These are phyloP conservation scores for Microsporum canis DNA, from an alignment of 2,329 filamentous ascomycete genomes.

Conservation along the genomic window DNA sequence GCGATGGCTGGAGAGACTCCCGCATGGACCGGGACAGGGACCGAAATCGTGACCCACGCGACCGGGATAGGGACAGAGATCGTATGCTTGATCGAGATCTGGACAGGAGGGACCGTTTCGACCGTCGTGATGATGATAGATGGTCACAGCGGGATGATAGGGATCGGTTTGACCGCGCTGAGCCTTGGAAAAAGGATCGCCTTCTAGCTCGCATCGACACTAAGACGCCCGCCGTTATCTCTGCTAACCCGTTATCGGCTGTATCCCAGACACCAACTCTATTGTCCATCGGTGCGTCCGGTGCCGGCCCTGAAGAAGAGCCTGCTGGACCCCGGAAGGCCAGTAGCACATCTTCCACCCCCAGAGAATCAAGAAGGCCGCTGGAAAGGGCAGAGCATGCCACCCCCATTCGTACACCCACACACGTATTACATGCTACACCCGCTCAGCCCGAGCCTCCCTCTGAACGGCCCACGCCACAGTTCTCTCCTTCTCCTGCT, in stretches of 20 bases:
- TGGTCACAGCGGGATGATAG: slow-evolving; percentile 18
- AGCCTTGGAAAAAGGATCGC: slow-evolving; percentile 31
- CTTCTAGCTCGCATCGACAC: slow-evolving; percentile 20
- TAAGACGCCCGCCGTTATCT: slow-evolving; percentile 18
- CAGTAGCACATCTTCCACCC: neutral
- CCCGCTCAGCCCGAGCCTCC: slow-evolving; percentile 14
- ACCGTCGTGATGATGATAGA: slow-evolving; percentile 25
- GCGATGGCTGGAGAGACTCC: slow-evolving; percentile 34
- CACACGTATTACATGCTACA: slow-evolving; percentile 17
- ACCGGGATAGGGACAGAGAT: slow-evolving; percentile 24
- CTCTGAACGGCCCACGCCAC: slow-evolving; percentile 15
- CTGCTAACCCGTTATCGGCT: slow-evolving; percentile 12
- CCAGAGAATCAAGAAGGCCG: slow-evolving; percentile 5
- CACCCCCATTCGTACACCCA: slow-evolving; percentile 13
- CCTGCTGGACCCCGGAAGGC: neutral
- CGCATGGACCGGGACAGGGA: slow-evolving; percentile 19
- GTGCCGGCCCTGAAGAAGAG: neutral
- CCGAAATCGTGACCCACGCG: slow-evolving; percentile 24
- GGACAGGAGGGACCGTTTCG: slow-evolving; percentile 17
- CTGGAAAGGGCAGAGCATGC: slow-evolving; percentile 2
- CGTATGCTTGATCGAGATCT: slow-evolving; percentile 19
- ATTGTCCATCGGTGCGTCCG: slow-evolving; percentile 2
- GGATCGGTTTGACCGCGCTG: slow-evolving; percentile 24
- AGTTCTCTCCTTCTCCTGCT: slow-evolving; percentile 20
- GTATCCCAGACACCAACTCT: slow-evolving; percentile 10